Evolutionary conservation across 2,329 filamentous ascomycete genomes (phyloP).

Genomic region (Aspergillus flavus): DNA sequence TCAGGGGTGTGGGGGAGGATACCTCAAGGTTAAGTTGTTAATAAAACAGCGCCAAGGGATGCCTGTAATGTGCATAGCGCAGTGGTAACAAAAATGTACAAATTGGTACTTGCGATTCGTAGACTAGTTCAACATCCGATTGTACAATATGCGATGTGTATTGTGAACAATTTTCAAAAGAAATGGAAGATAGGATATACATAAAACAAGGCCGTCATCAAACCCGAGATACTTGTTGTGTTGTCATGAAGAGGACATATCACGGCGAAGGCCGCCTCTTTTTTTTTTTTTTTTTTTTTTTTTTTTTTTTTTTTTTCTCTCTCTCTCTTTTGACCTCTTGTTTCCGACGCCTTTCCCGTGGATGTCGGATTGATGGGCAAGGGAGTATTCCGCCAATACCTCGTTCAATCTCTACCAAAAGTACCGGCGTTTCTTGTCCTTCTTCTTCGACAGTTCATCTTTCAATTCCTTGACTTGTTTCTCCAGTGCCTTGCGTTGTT

Average conservation of each 20-base stretch:
- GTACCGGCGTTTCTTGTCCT: constrained; percentile 11
- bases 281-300: not conserved
- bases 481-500: not conserved
- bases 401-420: not conserved
- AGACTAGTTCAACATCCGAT: not conserved
- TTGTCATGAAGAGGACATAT: not conserved
- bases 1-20: not conserved
- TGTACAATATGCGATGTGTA: not conserved
- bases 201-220: not conserved
- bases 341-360: not conserved
- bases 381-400: not conserved
- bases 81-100: not conserved
- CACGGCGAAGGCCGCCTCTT: not conserved
- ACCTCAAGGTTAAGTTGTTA: not conserved
- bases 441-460: not conserved
- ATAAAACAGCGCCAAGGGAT: not conserved
- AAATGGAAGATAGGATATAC: not conserved
- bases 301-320: not conserved
- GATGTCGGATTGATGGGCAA: not conserved
- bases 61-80: not conserved
- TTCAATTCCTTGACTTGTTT: not conserved
- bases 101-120: not conserved
- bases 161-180: not conserved
- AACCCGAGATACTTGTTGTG: not conserved
- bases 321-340: too few species aligned